Base-by-base conservation (phyloP, 495 filamentous ascomycete genomes). In the Lophiostoma macrostomum region DNA sequence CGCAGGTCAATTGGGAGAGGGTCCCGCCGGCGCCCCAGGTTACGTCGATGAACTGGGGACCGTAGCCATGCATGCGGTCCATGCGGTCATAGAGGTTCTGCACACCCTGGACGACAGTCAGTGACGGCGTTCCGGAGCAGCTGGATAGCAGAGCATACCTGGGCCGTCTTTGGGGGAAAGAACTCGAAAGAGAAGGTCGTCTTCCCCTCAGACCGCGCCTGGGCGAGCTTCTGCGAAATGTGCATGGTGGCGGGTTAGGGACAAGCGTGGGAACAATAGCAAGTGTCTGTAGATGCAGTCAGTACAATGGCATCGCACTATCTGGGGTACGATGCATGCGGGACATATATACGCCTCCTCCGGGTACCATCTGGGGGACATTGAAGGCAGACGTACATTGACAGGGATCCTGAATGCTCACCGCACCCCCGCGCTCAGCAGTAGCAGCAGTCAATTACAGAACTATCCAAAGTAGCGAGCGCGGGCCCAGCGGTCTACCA, bases 1-100 rank as follows among this genome's bases (percentile, higher is more conserved):
- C 94, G 69, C 85, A 90, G 10, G 94, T 99, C 65, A 99, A 74
- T 54, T 94, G 82, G 36, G 91, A 93, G 47, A 88, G 78, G 57
- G 86, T 83, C 27, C 94, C 94, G 52, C 94, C 94, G 40, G 94
- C 94, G 56, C 95, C 95, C 94, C 94, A 99, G 43, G 94, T 99
- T 67, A 99, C 83, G 70, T 99, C 94, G 67, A 99, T 88, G 73
- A 97, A 99, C 55, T 87, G 83, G 12, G 94, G 94, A 0, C 93
- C 91, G 49, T 93, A 80, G 60, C 79, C 77, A 69, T 97, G 88
- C 94, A 99, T 99, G 67, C 91, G 90, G 74, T 99, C 90, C 88
- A 99, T 97, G 61, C 91, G 86, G 68, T 99, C 94, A 74, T 99
- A 99, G 48, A 99, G 82, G 68, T 99, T 99, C 75, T 97, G 94